These are phyloP conservation scores for Linnemannia hyalina DNA, from an alignment of 192 early-diverging fungal species.

Conservation along the genomic window DNA sequence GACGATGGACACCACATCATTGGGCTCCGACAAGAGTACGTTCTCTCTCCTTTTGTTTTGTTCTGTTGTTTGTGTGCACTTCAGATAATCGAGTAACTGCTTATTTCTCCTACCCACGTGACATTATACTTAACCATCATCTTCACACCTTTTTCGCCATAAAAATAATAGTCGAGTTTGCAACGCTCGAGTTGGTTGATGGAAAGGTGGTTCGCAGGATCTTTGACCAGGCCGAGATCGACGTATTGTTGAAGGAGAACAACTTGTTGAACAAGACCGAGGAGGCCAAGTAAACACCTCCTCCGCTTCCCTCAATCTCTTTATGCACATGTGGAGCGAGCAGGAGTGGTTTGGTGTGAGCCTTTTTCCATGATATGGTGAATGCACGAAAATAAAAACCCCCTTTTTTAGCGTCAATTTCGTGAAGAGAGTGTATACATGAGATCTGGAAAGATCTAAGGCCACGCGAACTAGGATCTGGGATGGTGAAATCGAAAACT, in stretches of 20 bases:
- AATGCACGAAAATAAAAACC: no score
- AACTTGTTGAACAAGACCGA: constrained; percentile 63
- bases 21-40: constrained; percentile 93
- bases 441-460: no score
- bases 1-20: constrained; percentile 94
- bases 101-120: neutral
- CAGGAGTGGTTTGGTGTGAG: no score
- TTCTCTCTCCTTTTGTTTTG: neutral
- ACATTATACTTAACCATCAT: neutral
- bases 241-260: constrained; percentile 84
- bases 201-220: constrained; percentile 75
- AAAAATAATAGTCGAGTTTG: constrained; percentile 83
- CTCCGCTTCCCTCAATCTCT: neutral
- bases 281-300: constrained; percentile 39
- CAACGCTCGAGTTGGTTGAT: constrained; percentile 79
- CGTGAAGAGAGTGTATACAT: no score
- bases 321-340: neutral
- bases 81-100: no score
- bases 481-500: no score
- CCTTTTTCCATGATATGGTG: no score
- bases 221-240: constrained; percentile 83
- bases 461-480: no score
- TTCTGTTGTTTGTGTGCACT: neutral
- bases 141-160: neutral
- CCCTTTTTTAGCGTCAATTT: no score